Evolutionary conservation across 176 grass and related monocot species (phyloP), one percentile per base, ranked within the genome.

Genomic region (Phoenix roebelenii): DNA sequence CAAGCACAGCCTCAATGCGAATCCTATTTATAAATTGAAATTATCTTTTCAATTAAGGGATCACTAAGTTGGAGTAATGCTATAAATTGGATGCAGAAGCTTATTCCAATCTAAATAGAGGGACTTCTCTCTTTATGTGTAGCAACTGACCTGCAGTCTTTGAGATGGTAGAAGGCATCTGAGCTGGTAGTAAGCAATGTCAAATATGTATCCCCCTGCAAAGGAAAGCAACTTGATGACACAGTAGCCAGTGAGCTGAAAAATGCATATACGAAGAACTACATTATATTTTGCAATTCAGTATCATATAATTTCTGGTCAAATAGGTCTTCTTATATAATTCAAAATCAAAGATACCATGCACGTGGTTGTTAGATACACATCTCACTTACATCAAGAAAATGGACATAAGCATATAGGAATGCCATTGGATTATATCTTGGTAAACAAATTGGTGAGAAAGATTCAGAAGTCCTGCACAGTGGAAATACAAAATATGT

Each of bases 401-500:
- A 98, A 73, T 98, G 84, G 72, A 98, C 82, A 26, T 98, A 98
- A 65, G 87, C 84, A 61, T 98, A 85, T 73, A 98, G 49, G 67
- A 92, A 98, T 30, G 73, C 93, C 93, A 98, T 98, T 63, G 93
- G 67, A 73, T 98, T 98, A 73, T 98, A 98, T 98, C 87, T 85
- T 73, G 93, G 87, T 56, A 98, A 72, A 79, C 93, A 98, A 75
- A 98, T 98, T 59, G 93, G 93, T 53, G 82, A 88, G 70, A 92
- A 98, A 16, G 88, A 92, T 63, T 98, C 87, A n/a, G 93, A 98
- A 73, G 93, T 98, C 76, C 93, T 98, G 81, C 69, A 66, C 54
- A 76, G 64, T 51, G 63, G 65, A 49, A 15, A 60, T 48, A 44
- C 10, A 14, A 44, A 44, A 44, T 14, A 44, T 14, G 35, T 44